Base-by-base conservation (phyloP, 2,329 filamentous ascomycete species). In the Fusarium drepaniforme region DNA sequence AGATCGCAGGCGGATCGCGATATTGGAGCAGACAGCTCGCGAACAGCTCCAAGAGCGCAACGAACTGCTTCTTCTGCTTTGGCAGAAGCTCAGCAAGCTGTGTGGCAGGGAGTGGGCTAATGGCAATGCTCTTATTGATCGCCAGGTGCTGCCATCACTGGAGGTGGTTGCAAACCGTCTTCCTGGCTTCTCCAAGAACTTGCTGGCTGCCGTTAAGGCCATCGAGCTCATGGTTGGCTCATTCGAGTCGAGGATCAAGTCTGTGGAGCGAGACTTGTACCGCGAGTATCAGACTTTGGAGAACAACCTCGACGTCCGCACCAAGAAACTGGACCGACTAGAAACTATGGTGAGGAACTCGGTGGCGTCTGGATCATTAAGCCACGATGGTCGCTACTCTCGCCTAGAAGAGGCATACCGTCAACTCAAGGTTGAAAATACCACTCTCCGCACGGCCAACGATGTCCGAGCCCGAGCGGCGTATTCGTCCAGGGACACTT, bases 21-120 rank as follows among this genome's bases (percentile, higher is more conserved):
- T 89, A 64, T 88, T 98, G 9, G 97, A 99, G 83, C 88, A 92
- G 74, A 91, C 92, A 68, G 94, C 94, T 83, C 94, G 93, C 77
- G 96, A 98, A 63, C 95, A 98, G 84, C 89, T 98, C 44, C 90
- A 89, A 51, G 97, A 98, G 84, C 92, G 97, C 66, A 98, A 98
- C 84, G 93, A 94, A 70, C 87, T 99, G 63, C 88, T 98, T 21
- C 90, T 98, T 25, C 89, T 91, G n/a, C 86, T 98, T 7, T 99
- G 97, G 97, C 96, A 96, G 73, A 90, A 94, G 56, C 88, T 99
- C 11, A 96, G 94, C 5, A 89, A 91, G 0, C 88, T 98, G 51
- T 98, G 97, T 79, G 97, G 97, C 13, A 90, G 91, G 0, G 97
- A 98, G 80, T 99, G 97, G 96, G 91, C 94, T 6, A 94, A 98